A percentile compares a stretch with the other conserved stretches of the same genome.
Conservation (phyloP, 768 basidiomycete species). For the Lactarius hatsudake region DNA sequence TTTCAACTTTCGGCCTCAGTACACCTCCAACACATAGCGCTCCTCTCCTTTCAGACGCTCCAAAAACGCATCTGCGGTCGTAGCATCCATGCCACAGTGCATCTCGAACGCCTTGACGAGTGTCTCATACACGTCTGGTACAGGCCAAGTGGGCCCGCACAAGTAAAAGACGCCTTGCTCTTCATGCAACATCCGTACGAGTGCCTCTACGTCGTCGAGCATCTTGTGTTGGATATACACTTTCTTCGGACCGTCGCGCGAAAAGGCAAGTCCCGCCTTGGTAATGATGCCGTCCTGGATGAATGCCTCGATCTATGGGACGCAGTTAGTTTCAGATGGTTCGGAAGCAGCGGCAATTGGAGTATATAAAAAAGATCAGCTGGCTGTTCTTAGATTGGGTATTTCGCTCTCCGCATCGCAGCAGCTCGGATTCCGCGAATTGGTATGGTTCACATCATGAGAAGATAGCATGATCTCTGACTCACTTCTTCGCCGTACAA, state of each 20-base stretch:
- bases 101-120: conserved; percentile 77
- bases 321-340: conserved; percentile 1
- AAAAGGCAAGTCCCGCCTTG: conserved; percentile 93
- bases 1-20: conserved; percentile 7
- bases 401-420: conserved; percentile 25
- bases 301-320: conserved; percentile 74
- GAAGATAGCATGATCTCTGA: neutral
- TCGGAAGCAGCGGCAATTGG: neutral
- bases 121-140: conserved; percentile 95
- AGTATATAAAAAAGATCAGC: conserved; percentile 12
- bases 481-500: conserved; percentile 82
- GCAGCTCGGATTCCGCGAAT: conserved; percentile 11
- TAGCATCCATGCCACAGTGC: conserved; percentile 60
- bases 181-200: conserved; percentile 72
- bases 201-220: conserved; percentile 77
- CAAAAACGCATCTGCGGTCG: conserved; percentile 73
- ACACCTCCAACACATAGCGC: conserved; percentile 93
- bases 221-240: conserved; percentile 99
- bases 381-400: conserved; percentile 27
- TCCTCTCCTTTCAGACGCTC: conserved; percentile 95
- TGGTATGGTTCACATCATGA: conserved; percentile 26
- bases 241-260: conserved; percentile 87
- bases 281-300: conserved; percentile 81
- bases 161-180: conserved; percentile 88
- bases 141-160: conserved; percentile 99